Conservation (phyloP, 1,284 basidiomycete genomes). For the Lentinula novae-zelandiae region DNA sequence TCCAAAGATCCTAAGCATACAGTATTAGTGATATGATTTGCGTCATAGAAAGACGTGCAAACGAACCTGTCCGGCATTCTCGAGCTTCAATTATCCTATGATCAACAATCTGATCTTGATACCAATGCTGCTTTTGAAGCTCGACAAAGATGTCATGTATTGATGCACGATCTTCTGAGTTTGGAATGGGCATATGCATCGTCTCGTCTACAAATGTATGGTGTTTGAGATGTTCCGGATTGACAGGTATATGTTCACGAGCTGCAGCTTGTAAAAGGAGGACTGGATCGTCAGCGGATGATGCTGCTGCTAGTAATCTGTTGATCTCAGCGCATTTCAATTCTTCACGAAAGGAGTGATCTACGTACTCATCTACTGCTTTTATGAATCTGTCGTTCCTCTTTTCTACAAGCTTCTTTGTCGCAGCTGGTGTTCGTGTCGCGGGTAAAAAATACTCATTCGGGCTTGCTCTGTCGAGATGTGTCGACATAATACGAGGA, state of each 20-base stretch:
- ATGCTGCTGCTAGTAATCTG: constrained; percentile 62
- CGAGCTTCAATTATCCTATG: constrained; percentile 51
- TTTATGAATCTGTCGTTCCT: constrained; percentile 64
- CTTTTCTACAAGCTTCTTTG: constrained; percentile 71
- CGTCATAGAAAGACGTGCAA: background rate
- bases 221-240: constrained; percentile 33
- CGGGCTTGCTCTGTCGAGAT: background rate
- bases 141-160: constrained; percentile 59
- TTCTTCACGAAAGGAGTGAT: background rate
- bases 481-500: constrained; percentile 7
- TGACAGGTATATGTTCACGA: constrained; percentile 64
- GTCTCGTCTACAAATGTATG: constrained; percentile 17
- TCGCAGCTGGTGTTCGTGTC: constrained; percentile 51
- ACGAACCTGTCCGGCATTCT: constrained; percentile 47
- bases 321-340: background rate
- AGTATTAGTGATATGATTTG: background rate
- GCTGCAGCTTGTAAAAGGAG: constrained; percentile 62
- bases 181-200: constrained; percentile 33
- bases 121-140: constrained; percentile 57
- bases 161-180: constrained; percentile 49
- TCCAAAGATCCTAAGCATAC: constrained; percentile 38
- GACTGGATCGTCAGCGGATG: constrained; percentile 56
- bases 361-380: constrained; percentile 67
- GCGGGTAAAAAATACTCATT: constrained; percentile 31
- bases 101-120: constrained; percentile 64